A percentile compares a stretch with the other conserved stretches of the same genome.
phyloP scores from a whole-genome alignment of 768 basidiomycete genomes.

The Leccinum disarticulatum region DNA sequence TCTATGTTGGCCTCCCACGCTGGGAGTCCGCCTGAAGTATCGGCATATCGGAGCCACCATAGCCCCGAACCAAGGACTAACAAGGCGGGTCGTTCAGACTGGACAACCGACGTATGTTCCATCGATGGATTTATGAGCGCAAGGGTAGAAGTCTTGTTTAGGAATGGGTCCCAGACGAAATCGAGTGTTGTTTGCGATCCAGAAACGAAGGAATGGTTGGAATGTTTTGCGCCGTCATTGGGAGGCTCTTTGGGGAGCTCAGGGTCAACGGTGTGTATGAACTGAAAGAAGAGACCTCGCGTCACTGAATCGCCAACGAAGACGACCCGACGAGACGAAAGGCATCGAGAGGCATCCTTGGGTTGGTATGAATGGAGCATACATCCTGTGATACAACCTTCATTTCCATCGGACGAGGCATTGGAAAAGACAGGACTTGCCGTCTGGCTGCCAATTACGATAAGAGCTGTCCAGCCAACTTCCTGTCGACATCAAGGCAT shows the following conservation, averaged over 20 bases:
- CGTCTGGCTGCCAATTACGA: slow-evolving; percentile 86
- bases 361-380: slow-evolving; percentile 69
- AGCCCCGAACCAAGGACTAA: slow-evolving; percentile 84
- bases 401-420: slow-evolving; percentile 6
- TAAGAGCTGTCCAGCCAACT: slow-evolving; percentile 71
- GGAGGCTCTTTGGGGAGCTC: slow-evolving; percentile 51
- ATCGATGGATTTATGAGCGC: slow-evolving; percentile 38
- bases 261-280: slow-evolving; percentile 60
- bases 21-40: slow-evolving; percentile 68
- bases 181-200: slow-evolving; percentile 47
- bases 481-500: slow-evolving; percentile 66
- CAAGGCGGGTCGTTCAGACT: slow-evolving; percentile 49
- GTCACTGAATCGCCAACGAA: slow-evolving; percentile 89
- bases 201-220: slow-evolving; percentile 54
- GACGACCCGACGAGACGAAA: slow-evolving; percentile 57
- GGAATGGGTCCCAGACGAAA: slow-evolving; percentile 86
- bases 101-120: slow-evolving; percentile 3
- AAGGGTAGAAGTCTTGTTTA: slow-evolving; percentile 63
- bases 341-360: slow-evolving; percentile 52
- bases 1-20: slow-evolving; percentile 80
- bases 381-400: slow-evolving; percentile 54
- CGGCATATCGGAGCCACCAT: slow-evolving; percentile 83
- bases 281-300: slow-evolving; percentile 75
- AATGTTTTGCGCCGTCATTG: slow-evolving; percentile 65
- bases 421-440: slow-evolving; percentile 36